Conservation (phyloP, 2,329 filamentous ascomycete species). For the Bipolaris cookei region DNA sequence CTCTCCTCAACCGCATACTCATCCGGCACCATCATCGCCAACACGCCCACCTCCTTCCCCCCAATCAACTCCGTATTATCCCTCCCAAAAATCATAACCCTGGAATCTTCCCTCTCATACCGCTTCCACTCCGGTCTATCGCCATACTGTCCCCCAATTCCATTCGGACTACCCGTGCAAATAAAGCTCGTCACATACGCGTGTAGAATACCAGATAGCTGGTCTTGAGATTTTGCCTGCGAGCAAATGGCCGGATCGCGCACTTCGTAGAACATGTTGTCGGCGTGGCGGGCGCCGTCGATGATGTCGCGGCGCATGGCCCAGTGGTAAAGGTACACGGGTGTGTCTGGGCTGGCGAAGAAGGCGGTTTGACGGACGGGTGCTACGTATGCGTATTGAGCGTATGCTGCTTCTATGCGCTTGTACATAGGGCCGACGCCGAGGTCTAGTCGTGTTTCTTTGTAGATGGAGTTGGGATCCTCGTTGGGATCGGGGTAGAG, state of each 20-base stretch:
- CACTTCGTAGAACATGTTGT: constrained; percentile 46
- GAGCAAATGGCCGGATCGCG: constrained; percentile 30
- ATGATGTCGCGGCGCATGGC: constrained; percentile 56
- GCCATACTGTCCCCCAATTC: constrained; percentile 15
- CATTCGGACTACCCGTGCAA: constrained; percentile 41
- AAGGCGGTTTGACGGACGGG: constrained; percentile 67
- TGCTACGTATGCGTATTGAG: constrained; percentile 69
- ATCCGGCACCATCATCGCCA: constrained; percentile 53
- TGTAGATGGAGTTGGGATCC: constrained; percentile 51
- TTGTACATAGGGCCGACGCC: constrained; percentile 60
- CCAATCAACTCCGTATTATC: constrained; percentile 63
- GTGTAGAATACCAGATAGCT: constrained; percentile 39
- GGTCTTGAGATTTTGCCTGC: constrained; percentile 35
- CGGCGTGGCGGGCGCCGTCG: constrained; percentile 44
- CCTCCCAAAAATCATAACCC: constrained; percentile 61
- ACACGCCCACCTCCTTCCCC: constrained; percentile 23
- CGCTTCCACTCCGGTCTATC: constrained; percentile 30
- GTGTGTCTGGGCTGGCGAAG: constrained; percentile 41
- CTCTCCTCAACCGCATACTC: constrained; percentile 58
- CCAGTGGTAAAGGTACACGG: constrained; percentile 66
- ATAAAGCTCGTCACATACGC: constrained; percentile 45
- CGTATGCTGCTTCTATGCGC: constrained; percentile 66
- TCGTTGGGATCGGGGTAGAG: constrained; percentile 68
- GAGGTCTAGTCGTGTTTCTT: constrained; percentile 42
- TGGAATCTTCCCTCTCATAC: constrained; percentile 18